phyloP scores from a whole-genome alignment of 1,284 basidiomycete species.

The Puccinia sorghi region DNA sequence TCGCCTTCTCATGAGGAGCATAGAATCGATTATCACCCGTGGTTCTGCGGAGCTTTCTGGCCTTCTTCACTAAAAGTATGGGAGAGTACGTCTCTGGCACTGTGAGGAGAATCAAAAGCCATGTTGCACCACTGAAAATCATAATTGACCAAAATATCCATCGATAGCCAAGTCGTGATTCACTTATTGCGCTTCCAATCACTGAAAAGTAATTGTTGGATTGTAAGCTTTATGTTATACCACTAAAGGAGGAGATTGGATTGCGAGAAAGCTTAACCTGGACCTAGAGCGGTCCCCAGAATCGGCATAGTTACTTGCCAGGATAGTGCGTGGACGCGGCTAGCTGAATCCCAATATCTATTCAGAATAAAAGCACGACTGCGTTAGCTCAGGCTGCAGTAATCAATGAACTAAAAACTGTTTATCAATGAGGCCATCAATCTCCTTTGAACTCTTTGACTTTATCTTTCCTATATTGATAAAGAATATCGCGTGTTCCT shows the following conservation, averaged over 20 bases:
- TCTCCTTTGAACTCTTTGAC: too few relatives aligned
- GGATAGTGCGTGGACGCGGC: conserved; percentile 66
- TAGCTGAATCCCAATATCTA: conserved; percentile 61
- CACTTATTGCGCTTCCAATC: conserved; percentile 31
- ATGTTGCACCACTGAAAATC: conserved; percentile 16
- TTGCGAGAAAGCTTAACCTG: conserved; percentile 2
- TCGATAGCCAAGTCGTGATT: conserved; percentile 32
- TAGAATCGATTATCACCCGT: conserved; percentile 58
- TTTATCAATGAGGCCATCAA: background rate
- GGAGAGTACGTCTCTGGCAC: conserved; percentile 66
- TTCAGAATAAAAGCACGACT: background rate
- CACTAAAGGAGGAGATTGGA: background rate
- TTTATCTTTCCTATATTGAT: too few relatives aligned
- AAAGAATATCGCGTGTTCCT: too few relatives aligned
- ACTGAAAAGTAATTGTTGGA: conserved; percentile 6
- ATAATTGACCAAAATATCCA: conserved; percentile 46
- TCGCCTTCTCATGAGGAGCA: conserved; percentile 67
- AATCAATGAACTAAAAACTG: background rate
- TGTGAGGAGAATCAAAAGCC: conserved; percentile 11
- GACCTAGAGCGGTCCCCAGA: conserved; percentile 64
- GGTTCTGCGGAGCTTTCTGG: conserved; percentile 49
- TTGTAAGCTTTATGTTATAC: background rate
- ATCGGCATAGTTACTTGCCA: conserved; percentile 69
- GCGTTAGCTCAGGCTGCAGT: background rate
- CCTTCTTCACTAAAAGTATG: conserved; percentile 57